Evolutionary conservation across 306 rosid genomes (phyloP).

Genomic region (Prunus fruticosa): DNA sequence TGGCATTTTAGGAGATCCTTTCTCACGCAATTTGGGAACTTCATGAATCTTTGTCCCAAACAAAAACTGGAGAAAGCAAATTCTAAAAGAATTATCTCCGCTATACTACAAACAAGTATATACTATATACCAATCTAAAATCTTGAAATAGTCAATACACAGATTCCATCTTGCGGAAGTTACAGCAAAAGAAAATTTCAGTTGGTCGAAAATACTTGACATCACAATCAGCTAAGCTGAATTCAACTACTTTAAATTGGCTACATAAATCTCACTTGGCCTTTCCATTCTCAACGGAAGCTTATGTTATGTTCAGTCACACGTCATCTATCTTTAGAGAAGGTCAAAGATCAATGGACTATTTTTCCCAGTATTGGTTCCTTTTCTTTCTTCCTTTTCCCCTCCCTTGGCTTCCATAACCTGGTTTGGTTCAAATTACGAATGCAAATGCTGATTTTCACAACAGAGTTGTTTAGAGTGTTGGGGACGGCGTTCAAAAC

Average conservation of each 20-base stretch:
- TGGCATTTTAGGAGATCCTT: slow-evolving; percentile 36
- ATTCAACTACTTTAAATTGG: neutral
- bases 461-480: slow-evolving; percentile 41
- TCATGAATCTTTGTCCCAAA: slow-evolving; percentile 65
- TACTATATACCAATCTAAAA: neutral
- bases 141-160: neutral
- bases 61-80: slow-evolving; percentile 49
- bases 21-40: slow-evolving; percentile 55
- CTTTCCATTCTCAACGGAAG: neutral
- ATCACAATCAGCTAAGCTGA: slow-evolving; percentile 2
- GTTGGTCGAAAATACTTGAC: neutral
- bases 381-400: no score
- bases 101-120: neutral
- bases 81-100: slow-evolving; percentile 12
- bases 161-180: neutral
- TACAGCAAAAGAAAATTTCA: neutral
- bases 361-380: no score
- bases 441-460: neutral
- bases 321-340: neutral
- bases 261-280: neutral
- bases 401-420: no score
- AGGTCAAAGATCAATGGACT: neutral
- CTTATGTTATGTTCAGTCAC: neutral
- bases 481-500: slow-evolving; percentile 33
- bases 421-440: neutral